Conservation (phyloP, 768 basidiomycete species). For the Mycena venus region DNA sequence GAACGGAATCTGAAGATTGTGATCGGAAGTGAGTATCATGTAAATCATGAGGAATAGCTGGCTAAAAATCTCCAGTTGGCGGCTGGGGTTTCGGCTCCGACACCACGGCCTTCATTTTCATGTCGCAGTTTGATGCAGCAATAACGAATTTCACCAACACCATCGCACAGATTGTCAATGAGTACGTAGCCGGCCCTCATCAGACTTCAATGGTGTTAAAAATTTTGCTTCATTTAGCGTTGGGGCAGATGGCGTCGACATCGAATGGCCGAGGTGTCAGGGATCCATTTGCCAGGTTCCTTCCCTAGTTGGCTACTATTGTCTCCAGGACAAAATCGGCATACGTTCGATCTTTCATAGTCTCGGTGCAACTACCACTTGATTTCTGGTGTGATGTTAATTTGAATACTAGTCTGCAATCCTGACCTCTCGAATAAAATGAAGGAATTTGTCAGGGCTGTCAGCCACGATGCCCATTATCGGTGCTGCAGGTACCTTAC, state of each 20-base stretch:
- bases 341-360: background rate
- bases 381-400: background rate
- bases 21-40: background rate
- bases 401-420: background rate
- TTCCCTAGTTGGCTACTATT: background rate
- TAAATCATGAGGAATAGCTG: background rate
- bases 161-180: background rate
- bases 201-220: background rate
- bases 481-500: background rate
- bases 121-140: background rate
- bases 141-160: background rate
- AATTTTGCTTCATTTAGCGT: background rate
- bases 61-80: background rate
- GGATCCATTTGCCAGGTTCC: background rate
- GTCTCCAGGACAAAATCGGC: background rate
- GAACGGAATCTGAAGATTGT: background rate
- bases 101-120: background rate
- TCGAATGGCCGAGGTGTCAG: background rate
- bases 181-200: background rate
- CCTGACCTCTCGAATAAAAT: background rate
- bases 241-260: background rate
- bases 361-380: background rate
- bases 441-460: background rate
- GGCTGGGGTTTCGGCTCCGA: background rate
- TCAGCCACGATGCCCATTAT: background rate